Evolutionary conservation across 495 filamentous ascomycete genomes (phyloP).

Genomic region (Halenospora varia): DNA sequence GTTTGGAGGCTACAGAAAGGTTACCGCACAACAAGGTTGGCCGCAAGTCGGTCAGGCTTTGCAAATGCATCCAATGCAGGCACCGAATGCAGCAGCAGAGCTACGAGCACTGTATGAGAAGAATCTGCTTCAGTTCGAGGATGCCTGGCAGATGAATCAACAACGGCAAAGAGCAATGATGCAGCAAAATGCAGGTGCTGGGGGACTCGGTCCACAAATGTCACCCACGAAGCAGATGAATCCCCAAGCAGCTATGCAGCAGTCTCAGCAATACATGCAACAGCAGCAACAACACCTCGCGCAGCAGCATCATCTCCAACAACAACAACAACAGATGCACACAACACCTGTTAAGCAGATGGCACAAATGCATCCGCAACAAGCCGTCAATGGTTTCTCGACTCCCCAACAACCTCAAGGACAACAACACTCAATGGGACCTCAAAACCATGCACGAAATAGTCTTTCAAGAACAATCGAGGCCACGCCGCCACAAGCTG

Average conservation of each 20-base stretch:
- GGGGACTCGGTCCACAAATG: constrained; percentile 25
- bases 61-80: constrained; percentile 61
- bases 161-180: constrained; percentile 50
- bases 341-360: constrained; percentile 49
- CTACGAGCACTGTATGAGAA: constrained; percentile 68
- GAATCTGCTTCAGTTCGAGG: constrained; percentile 71
- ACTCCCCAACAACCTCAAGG: constrained; percentile 35
- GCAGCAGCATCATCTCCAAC: constrained; percentile 29
- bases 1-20: constrained; percentile 72
- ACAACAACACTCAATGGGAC: constrained; percentile 26
- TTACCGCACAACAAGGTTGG: constrained; percentile 68
- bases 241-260: constrained; percentile 37
- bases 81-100: constrained; percentile 61
- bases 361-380: constrained; percentile 38
- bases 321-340: constrained; percentile 29
- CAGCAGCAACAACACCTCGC: constrained; percentile 43
- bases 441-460: constrained; percentile 21
- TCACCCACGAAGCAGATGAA: constrained; percentile 44
- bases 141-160: constrained; percentile 58
- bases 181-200: constrained; percentile 44
- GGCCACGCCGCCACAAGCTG: constrained; percentile 23
- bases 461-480: constrained; percentile 22
- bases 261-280: constrained; percentile 32
- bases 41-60: constrained; percentile 61
- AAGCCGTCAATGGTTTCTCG: constrained; percentile 45